A percentile compares a stretch with the other conserved stretches of the same genome.
Evolutionary conservation across 2,329 filamentous ascomycete genomes (phyloP).

Genomic region (Nannizzia gypsea): DNA sequence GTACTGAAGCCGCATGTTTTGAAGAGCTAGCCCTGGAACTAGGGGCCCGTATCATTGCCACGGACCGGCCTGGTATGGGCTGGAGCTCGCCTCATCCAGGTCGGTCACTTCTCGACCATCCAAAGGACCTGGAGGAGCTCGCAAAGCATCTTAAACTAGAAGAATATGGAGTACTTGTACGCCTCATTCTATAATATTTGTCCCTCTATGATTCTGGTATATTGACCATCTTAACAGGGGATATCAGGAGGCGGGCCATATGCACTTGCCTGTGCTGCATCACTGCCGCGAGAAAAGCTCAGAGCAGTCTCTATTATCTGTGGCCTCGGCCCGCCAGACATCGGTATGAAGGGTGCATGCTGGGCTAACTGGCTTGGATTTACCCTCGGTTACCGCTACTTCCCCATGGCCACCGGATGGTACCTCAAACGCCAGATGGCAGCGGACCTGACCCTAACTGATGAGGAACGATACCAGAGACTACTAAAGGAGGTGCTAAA

Average conservation of each 20-base stretch:
- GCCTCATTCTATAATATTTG: not conserved
- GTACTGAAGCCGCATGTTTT: slow-evolving; percentile 30
- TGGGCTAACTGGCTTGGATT: slow-evolving; percentile 21
- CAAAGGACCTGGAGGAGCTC: slow-evolving; percentile 33
- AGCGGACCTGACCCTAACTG: slow-evolving; percentile 23
- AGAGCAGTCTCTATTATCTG: slow-evolving; percentile 30
- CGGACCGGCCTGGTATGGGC: slow-evolving; percentile 36
- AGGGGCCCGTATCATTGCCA: slow-evolving; percentile 30
- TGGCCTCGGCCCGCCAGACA: slow-evolving; percentile 26
- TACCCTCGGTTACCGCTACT: slow-evolving; percentile 22
- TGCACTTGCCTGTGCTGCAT: slow-evolving; percentile 35
- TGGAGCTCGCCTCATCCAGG: slow-evolving; percentile 28
- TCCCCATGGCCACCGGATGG: slow-evolving; percentile 16
- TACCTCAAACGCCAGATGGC: slow-evolving; percentile 18
- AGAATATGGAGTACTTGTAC: slow-evolving; percentile 33
- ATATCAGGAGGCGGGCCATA: slow-evolving; percentile 39
- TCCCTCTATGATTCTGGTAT: not conserved
- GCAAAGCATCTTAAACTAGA: slow-evolving; percentile 30
- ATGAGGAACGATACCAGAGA: slow-evolving; percentile 22
- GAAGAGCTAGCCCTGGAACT: slow-evolving; percentile 25
- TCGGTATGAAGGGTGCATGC: slow-evolving; percentile 23
- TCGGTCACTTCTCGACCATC: slow-evolving; percentile 31
- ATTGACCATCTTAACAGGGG: slow-evolving; percentile 24
- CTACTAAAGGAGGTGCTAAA: slow-evolving; percentile 12
- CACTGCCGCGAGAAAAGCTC: slow-evolving; percentile 27